These are phyloP conservation scores for Microcos paniculata DNA, from an alignment of 345 rosid genomes.

Conservation along the genomic window DNA sequence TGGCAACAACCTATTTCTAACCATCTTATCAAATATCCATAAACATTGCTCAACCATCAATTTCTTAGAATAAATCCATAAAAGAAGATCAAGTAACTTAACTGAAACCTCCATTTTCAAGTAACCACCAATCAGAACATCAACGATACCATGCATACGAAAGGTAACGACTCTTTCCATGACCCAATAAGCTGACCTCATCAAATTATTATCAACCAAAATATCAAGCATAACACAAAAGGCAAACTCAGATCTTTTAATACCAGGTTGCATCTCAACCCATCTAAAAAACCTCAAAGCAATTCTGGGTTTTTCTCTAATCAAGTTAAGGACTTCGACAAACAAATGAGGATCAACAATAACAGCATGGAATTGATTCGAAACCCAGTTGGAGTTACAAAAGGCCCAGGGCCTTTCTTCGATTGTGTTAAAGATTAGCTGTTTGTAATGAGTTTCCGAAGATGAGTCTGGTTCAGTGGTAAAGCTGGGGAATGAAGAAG, in stretches of 20 bases:
- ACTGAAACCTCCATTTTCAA: constrained; percentile 27
- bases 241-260: constrained; percentile 36
- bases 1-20: constrained; percentile 51
- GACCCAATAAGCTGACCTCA: constrained; percentile 52
- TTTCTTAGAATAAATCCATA: constrained; percentile 52
- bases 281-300: constrained; percentile 60
- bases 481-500: not conserved
- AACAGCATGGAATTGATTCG: constrained; percentile 39
- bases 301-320: constrained; percentile 50
- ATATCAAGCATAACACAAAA: constrained; percentile 56
- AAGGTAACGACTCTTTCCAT: constrained; percentile 44
- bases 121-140: constrained; percentile 42
- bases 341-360: constrained; percentile 52
- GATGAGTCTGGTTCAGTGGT: not conserved
- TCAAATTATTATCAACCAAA: constrained; percentile 46
- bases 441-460: constrained; percentile 41
- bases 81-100: constrained; percentile 53
- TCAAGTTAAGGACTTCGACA: constrained; percentile 40
- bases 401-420: constrained; percentile 36
- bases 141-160: constrained; percentile 50
- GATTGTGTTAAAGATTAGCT: constrained; percentile 44
- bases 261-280: constrained; percentile 50
- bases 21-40: constrained; percentile 52
- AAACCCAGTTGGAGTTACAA: constrained; percentile 43
- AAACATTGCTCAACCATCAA: constrained; percentile 55